Conservation (phyloP, 331 rosid species). For the Phaseolus coccineus region DNA sequence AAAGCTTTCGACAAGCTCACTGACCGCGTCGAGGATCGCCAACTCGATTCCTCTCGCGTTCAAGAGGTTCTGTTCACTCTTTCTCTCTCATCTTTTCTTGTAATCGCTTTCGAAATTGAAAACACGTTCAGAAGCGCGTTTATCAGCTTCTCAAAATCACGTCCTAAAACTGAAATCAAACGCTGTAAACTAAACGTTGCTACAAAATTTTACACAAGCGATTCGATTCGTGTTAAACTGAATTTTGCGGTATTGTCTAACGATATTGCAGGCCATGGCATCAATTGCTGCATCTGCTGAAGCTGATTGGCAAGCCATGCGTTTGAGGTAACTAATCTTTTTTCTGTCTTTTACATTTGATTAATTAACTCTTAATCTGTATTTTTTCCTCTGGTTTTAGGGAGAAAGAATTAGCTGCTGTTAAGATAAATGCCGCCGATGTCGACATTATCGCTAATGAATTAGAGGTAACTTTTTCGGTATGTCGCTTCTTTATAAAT, state of each 20-base stretch:
- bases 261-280: not conserved
- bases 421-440: conserved; percentile 9
- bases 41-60: conserved; percentile 10
- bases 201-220: not conserved
- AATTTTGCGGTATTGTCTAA: not conserved
- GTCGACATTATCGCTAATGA: conserved; percentile 7
- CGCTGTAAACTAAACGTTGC: not conserved
- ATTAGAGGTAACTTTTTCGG: not conserved
- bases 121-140: not conserved
- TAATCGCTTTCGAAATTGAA: no score
- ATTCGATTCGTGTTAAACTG: not conserved
- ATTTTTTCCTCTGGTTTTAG: not conserved
- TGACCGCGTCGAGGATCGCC: not conserved
- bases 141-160: not conserved
- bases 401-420: conserved; percentile 11
- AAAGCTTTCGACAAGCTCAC: conserved; percentile 9
- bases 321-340: not conserved
- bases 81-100: not conserved
- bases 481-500: no score
- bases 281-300: not conserved
- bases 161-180: not conserved
- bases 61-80: not conserved
- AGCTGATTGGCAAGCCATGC: conserved; percentile 2
- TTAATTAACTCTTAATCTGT: not conserved
- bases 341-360: not conserved